A percentile compares a stretch with the other conserved stretches of the same genome.
Conservation (phyloP, 1,284 basidiomycete genomes). For the Ceratobasidium sp. region DNA sequence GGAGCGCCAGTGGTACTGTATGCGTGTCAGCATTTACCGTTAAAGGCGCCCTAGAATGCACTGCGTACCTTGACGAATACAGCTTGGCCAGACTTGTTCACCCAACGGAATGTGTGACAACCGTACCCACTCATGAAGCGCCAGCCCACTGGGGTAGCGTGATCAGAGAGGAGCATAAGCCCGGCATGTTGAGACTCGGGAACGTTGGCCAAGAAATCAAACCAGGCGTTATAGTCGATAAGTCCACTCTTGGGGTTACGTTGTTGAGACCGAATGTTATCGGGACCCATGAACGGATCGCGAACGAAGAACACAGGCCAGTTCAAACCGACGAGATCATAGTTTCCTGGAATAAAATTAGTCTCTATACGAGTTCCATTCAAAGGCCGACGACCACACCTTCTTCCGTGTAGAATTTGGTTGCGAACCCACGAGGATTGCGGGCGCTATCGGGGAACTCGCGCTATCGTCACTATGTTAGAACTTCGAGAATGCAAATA, state of each 20-base stretch:
- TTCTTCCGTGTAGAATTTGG: constrained; percentile 85
- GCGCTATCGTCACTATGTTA: constrained; percentile 58
- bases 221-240: constrained; percentile 49
- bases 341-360: constrained; percentile 43
- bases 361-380: background rate
- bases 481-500: background rate
- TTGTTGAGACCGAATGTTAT: constrained; percentile 49
- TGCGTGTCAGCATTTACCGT: constrained; percentile 52
- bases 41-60: constrained; percentile 75
- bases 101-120: constrained; percentile 86
- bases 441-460: constrained; percentile 90
- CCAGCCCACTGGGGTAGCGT: constrained; percentile 89
- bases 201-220: constrained; percentile 44
- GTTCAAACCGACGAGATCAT: constrained; percentile 58
- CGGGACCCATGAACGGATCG: constrained; percentile 56
- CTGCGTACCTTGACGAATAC: constrained; percentile 85
- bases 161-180: constrained; percentile 88
- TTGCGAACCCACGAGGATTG: constrained; percentile 90
- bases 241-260: constrained; percentile 47
- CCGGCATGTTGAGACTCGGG: constrained; percentile 66
- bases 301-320: constrained; percentile 90
- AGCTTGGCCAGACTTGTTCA: constrained; percentile 81
- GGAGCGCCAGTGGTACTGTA: constrained; percentile 46
- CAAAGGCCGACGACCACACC: constrained; percentile 73
- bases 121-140: constrained; percentile 88